phyloP scores from a whole-genome alignment of 2,329 filamentous ascomycete species.

The Claviceps monticola region DNA sequence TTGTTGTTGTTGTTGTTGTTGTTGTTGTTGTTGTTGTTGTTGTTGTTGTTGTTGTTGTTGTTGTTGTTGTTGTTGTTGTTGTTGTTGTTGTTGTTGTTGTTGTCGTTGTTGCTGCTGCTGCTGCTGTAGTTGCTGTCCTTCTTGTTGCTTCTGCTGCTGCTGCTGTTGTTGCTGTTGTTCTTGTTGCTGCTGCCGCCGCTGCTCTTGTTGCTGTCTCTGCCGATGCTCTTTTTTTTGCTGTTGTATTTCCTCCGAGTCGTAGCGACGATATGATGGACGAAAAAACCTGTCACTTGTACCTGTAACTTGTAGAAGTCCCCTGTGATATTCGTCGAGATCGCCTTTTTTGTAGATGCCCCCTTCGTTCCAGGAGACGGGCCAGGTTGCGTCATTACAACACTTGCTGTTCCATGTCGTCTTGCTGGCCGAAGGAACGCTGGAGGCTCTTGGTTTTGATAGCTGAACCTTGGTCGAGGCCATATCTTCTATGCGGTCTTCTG shows the following conservation, averaged over 20 bases:
- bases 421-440: background rate
- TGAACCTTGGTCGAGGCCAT: background rate
- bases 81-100: background rate
- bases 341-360: no score
- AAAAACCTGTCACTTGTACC: background rate
- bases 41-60: background rate
- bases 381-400: background rate
- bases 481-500: background rate
- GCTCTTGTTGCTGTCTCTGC: background rate
- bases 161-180: background rate
- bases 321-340: slow-evolving; percentile 2
- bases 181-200: background rate
- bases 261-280: slow-evolving; percentile 1
- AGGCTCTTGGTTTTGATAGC: background rate
- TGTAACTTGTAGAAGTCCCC: slow-evolving; percentile 1
- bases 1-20: background rate
- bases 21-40: background rate
- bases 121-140: background rate
- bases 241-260: background rate
- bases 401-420: no score
- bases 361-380: background rate
- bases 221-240: background rate
- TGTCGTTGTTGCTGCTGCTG: background rate
- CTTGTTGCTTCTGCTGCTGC: background rate
- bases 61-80: background rate